Evolutionary conservation across 192 early-diverging fungal genomes (phyloP).

Genomic region (Backusella parvicylindrica): DNA sequence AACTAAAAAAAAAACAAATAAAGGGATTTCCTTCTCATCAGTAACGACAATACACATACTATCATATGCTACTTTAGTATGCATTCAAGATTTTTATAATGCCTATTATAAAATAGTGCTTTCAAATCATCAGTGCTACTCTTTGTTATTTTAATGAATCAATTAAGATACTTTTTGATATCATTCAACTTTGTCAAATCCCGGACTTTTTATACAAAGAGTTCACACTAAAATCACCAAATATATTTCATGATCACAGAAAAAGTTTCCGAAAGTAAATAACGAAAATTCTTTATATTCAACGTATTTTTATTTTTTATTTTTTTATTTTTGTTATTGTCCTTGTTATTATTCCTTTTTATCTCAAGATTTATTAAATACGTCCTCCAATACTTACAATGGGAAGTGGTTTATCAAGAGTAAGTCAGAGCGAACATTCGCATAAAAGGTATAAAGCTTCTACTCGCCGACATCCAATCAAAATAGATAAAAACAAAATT

Average conservation of each 20-base stretch:
- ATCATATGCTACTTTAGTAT: background rate
- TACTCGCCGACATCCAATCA: background rate
- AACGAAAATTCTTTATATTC: background rate
- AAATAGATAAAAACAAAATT: slow-evolving; percentile 9
- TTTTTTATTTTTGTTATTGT: background rate
- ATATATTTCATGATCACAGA: background rate
- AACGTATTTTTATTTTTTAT: background rate
- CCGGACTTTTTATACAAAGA: background rate
- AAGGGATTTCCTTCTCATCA: background rate
- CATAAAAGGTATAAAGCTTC: background rate
- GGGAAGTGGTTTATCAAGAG: slow-evolving; percentile 15
- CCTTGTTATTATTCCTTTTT: background rate
- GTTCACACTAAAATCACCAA: slow-evolving; percentile 3
- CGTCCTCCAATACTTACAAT: background rate
- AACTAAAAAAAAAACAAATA: background rate
- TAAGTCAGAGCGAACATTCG: slow-evolving; percentile 2
- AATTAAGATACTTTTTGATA: background rate
- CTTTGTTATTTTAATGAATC: background rate
- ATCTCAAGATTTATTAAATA: background rate
- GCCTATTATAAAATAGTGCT: background rate
- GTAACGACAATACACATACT: background rate
- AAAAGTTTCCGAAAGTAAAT: slow-evolving; percentile 7
- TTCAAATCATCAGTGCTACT: background rate
- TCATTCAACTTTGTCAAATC: background rate
- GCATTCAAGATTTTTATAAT: background rate